Evolutionary conservation across 2,329 filamentous ascomycete genomes (phyloP).

Genomic region (Coniella lustricola): DNA sequence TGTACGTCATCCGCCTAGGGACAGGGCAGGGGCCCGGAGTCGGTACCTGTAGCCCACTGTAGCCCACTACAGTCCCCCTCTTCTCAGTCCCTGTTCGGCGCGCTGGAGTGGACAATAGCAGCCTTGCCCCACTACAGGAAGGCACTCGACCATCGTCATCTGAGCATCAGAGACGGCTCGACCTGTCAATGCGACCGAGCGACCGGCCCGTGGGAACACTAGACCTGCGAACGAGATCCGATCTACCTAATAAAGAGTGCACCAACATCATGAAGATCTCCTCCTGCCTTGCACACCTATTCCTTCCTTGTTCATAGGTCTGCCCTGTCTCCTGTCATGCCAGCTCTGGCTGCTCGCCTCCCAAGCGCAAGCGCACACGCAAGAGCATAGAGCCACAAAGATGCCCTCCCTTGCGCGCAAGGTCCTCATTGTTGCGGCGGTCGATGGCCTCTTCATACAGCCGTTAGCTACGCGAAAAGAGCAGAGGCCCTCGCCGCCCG

Average conservation of each 20-base stretch:
- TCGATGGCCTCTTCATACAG: constrained; percentile 78
- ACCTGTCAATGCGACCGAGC: no score
- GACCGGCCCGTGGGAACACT: not conserved
- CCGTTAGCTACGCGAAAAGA: constrained; percentile 58
- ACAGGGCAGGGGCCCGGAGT: no score
- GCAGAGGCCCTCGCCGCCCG: constrained; percentile 45
- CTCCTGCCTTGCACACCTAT: not conserved
- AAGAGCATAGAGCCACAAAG: constrained; percentile 40
- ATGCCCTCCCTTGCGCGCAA: constrained; percentile 66
- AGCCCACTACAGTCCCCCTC: no score
- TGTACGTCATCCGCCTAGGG: no score
- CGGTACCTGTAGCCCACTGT: no score
- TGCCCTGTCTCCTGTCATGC: constrained; percentile 6
- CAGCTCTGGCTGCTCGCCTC: constrained; percentile 10
- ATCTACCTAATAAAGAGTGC: not conserved
- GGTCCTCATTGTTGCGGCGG: constrained; percentile 69
- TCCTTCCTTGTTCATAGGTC: no score
- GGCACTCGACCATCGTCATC: no score
- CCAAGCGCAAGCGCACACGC: constrained; percentile 11
- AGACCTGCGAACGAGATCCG: no score
- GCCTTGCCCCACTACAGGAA: not conserved
- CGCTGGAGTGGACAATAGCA: no score
- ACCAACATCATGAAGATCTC: constrained; percentile 1
- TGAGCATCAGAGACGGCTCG: no score
- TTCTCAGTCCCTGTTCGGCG: no score